Evolutionary conservation across 768 basidiomycete genomes (phyloP).

Genomic region (Rossbeevera mucosa): DNA sequence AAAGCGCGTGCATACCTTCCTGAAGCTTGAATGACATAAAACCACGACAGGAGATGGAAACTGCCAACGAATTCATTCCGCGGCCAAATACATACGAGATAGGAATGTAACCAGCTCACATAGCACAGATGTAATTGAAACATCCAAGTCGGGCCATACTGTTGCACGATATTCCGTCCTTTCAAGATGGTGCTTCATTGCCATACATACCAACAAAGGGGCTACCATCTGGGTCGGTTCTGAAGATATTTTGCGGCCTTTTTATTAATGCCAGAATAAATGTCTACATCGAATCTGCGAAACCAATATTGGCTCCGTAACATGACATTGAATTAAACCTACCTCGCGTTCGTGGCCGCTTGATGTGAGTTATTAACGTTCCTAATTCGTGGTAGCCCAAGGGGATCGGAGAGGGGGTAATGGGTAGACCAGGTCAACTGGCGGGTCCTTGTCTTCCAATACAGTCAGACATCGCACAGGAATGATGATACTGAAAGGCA

Average conservation of each 20-base stretch:
- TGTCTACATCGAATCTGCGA: no score
- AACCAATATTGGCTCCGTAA: neutral
- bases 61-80: neutral
- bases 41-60: constrained; percentile 5
- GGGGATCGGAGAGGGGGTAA: neutral
- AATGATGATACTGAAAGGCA: neutral
- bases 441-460: neutral
- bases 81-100: no score
- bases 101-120: neutral
- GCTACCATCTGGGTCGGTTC: neutral
- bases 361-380: no score
- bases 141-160: no score
- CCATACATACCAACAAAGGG: neutral
- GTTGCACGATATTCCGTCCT: constrained; percentile 4
- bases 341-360: constrained; percentile 9
- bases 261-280: no score
- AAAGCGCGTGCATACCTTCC: neutral
- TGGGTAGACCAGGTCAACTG: neutral
- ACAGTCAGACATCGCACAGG: neutral
- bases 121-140: neutral
- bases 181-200: neutral
- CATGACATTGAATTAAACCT: neutral
- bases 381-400: no score
- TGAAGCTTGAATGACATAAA: constrained; percentile 9
- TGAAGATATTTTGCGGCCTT: neutral